Base-by-base conservation (phyloP, 2,329 filamentous ascomycete species). In the Phoma sp. region DNA sequence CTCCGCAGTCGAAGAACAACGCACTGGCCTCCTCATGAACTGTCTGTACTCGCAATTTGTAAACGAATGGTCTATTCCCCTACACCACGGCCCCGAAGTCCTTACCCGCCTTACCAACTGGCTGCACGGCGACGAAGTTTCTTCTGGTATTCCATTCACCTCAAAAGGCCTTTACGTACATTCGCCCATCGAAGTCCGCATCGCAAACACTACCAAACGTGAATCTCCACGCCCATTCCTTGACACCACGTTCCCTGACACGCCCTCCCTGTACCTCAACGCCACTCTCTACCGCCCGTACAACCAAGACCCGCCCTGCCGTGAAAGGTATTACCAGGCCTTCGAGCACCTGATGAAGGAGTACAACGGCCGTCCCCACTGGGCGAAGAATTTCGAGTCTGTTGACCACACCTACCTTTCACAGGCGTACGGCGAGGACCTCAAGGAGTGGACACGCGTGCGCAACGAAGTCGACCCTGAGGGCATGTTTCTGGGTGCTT, bases 21-120 rank as follows among this genome's bases (percentile, higher is more conserved):
- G 89, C 55, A 81, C 88, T 60, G 93, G 92, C 11, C 84, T 98
- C 38, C 82, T 97, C 46, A 93, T 99, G 90, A 95, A 99, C 79
- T 99, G 95, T 69, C 84, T 98, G 5, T 99, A 97, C 80, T 93
- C 90, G n/a, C 95, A 99, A 72, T 96, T 92, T 67, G 95, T 99
- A 61, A 97, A 99, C 74, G 95, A 99, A 74, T 99, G 95, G 95
- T 93, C 93, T 0, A 83, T 99, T 6, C 93, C 95, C 1, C 82
- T 99, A 1, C 80, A 86, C 59, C 89, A 89, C 62, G 95, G 95
- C 0, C 93, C 93, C 12, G 93, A 97, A 76, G 93, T 92, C 7
- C 85, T 99, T 36, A 83, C 81, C 26, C 87, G 95, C 9, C 83
- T 99, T 11, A 90, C 88, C 32, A 89, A 90, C 40, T 99, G 95